Evolutionary conservation across 2,329 filamentous ascomycete species (phyloP), one percentile per base, ranked within the genome.

Genomic region (Pseudogymnoascus sp.): DNA sequence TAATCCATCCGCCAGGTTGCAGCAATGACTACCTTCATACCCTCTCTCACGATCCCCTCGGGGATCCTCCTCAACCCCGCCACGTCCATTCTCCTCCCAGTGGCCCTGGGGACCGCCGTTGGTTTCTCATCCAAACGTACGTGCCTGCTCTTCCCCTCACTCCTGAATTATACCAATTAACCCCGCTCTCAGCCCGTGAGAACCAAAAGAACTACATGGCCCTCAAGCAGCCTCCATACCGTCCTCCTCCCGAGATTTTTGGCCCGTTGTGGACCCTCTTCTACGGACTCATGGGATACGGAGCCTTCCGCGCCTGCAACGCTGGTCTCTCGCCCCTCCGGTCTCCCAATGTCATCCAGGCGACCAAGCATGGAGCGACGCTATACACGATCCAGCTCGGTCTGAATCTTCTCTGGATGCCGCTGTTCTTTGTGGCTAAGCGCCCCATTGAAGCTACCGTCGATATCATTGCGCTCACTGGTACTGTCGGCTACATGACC

Each of bases 341-440:
- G 38, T 78, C 80, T 36, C 77, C 82, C 30, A 74, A 76, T 39
- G 83, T 82, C n/a, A 80, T 84, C 58, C 75, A 78, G 36, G 76
- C 84, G 61, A 85, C 88, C 60, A 83, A 84, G 72, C 81, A 85
- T 67, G 88, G 87, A 67, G 87, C 90, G 63, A 90, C 88, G 0
- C 81, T 97, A 30, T 97, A 96, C 79, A 90, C 89, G 2, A 80
- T 92, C 64, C 92, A 97, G 76, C 85, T 97, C 5, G 89, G 82
- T 9, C 80, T 97, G 60, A 97, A 97, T 74, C 79, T 96, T 30
- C 75, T 88, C 61, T 97, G 91, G 91, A 97, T 92, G 84, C 93
- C 93, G 11, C 82, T 97, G 9, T 97, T 97, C 82, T 97, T 96
- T 72, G 82, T 84, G n/a, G 72, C 88, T 60, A 86, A 87, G 66